Base-by-base conservation (phyloP, 345 rosid genomes). In the Physaria fendleri region DNA sequence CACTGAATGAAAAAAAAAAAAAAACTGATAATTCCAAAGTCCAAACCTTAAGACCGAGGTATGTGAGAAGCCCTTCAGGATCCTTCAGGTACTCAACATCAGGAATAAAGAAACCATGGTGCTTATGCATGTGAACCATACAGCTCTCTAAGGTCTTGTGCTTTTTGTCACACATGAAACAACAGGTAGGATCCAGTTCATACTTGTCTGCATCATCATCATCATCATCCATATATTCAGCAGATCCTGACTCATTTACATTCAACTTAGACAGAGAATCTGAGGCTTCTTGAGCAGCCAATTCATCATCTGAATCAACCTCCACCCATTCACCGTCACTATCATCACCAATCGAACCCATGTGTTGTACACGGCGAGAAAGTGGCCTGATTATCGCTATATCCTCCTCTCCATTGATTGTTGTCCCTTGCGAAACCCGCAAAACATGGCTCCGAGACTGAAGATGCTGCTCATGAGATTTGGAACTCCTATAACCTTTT, bases 101-200 rank as follows among this genome's bases (percentile, higher is more conserved):
- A 6, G 99, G 97, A 60, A 89, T 69, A 63, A 83, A 87, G 72
- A 93, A 93, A 3, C 97, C 95, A 65, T 93, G 96, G 2, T 81
- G 74, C 81, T 80, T 87, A 73, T 94, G 97, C 99, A 90, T 87
- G 76, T 90, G 99, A 72, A 83, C 88, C 87, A 93, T 90, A 78
- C 97, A 93, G 22, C 46, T 78, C 66, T 89, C 97, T 16, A 87
- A 64, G 33, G 64, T 71, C 48, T 67, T 57, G 45, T 89, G 90
- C 37, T 72, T 62, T 13, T 50, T 71, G 68, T 93, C 92, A 54
- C 99, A 93, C 88, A 89, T 85, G 71, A 87, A 83, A 82, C 99
- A 89, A 39, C 82, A 78, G 4, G 87, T 68, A 11, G 99, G 95
- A 75, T 89, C 85, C 60, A 93, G 56, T 71, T 74, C 78, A 21